Conservation (phyloP, 2,329 filamentous ascomycete species). For the Colletotrichum aenigma region DNA sequence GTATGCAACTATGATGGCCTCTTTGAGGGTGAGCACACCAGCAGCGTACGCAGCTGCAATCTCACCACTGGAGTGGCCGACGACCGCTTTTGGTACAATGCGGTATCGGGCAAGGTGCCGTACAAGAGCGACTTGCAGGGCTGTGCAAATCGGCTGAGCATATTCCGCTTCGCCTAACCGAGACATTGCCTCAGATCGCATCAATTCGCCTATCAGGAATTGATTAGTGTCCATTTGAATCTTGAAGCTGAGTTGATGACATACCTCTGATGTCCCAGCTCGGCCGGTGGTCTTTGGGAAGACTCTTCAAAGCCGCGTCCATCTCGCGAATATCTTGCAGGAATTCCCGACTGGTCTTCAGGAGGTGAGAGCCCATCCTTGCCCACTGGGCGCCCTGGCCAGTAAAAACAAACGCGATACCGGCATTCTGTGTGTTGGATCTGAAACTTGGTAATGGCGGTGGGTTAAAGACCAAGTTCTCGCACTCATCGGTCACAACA, state of each 20-base stretch:
- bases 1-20: conserved; percentile 38
- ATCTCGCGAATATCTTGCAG: conserved; percentile 12
- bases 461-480: conserved; percentile 25
- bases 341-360: conserved; percentile 12
- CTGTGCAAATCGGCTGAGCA: conserved; percentile 57
- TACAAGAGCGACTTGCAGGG: conserved; percentile 53
- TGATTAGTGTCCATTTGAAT: background rate
- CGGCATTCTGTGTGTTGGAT: background rate
- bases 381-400: conserved; percentile 52
- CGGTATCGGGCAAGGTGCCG: conserved; percentile 33
- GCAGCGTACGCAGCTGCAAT: conserved; percentile 43
- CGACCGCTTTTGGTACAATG: conserved; percentile 32
- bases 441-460: conserved; percentile 10
- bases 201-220: background rate
- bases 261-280: conserved; percentile 23
- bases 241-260: background rate
- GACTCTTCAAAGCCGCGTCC: conserved; percentile 21
- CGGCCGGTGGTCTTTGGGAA: conserved; percentile 25
- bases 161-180: conserved; percentile 24
- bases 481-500: conserved; percentile 17
- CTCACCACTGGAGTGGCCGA: conserved; percentile 44
- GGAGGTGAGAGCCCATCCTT: conserved; percentile 39
- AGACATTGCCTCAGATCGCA: background rate
- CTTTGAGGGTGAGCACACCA: conserved; percentile 27
- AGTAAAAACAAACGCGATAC: conserved; percentile 38